Conservation (phyloP, 2,329 filamentous ascomycete genomes). For the Monilinia fructigena region DNA sequence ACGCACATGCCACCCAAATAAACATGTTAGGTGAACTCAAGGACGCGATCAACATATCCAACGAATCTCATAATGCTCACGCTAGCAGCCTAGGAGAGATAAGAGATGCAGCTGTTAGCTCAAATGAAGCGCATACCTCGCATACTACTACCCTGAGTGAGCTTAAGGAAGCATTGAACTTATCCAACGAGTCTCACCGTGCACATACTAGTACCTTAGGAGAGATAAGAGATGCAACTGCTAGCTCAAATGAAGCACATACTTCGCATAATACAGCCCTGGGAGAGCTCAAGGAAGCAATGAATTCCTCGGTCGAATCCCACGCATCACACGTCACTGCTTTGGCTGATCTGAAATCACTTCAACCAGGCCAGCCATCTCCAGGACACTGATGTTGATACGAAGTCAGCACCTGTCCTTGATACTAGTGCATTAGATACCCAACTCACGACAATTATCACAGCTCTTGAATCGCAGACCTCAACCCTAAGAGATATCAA, state of each 20-base stretch:
- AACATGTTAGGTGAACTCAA: slow-evolving; percentile 30
- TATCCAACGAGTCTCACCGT: slow-evolving; percentile 21
- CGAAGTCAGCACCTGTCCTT: background rate
- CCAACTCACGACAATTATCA: slow-evolving; percentile 29
- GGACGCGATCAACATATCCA: slow-evolving; percentile 21
- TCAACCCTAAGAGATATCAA: slow-evolving; percentile 27
- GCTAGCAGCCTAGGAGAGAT: slow-evolving; percentile 27
- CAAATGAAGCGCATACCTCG: slow-evolving; percentile 25
- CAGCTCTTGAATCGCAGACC: slow-evolving; percentile 28
- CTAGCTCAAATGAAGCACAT: slow-evolving; percentile 25
- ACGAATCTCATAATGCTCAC: slow-evolving; percentile 27
- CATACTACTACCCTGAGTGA: slow-evolving; percentile 29
- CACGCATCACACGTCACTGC: slow-evolving; percentile 26
- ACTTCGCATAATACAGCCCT: slow-evolving; percentile 29
- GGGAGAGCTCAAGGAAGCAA: slow-evolving; percentile 26
- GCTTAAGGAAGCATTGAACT: slow-evolving; percentile 25
- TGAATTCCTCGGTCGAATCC: slow-evolving; percentile 21
- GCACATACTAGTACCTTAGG: slow-evolving; percentile 18
- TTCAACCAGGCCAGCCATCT: background rate
- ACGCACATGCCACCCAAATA: slow-evolving; percentile 25
- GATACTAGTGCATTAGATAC: slow-evolving; percentile 2
- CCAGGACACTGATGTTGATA: background rate
- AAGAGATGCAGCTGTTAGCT: slow-evolving; percentile 26
- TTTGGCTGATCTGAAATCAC: slow-evolving; percentile 25
- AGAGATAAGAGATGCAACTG: slow-evolving; percentile 30